A percentile compares a stretch with the other conserved stretches of the same genome.
Conservation (phyloP, 495 filamentous ascomycete genomes). For the Penicillium malachiteum region DNA sequence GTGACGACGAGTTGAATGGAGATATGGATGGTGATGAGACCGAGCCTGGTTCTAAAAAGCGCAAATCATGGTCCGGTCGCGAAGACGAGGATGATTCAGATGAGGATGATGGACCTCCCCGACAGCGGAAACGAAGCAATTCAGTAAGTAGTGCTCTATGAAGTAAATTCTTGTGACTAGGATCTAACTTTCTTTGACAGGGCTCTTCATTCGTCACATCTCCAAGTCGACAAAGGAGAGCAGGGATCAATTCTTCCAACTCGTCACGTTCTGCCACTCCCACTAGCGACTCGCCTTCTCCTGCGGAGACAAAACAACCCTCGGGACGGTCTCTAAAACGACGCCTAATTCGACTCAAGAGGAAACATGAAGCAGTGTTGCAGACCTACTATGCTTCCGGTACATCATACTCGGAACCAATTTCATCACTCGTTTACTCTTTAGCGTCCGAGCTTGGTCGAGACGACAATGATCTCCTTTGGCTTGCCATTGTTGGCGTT, state of each 20-base stretch:
- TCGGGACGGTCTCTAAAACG: conserved; percentile 69
- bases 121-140: conserved; percentile 80
- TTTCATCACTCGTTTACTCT: conserved; percentile 90
- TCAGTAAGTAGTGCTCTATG: conserved; percentile 56
- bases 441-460: conserved; percentile 91
- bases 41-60: conserved; percentile 55
- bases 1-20: conserved; percentile 46
- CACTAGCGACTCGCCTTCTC: conserved; percentile 52
- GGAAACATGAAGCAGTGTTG: conserved; percentile 71
- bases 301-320: conserved; percentile 58
- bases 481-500: conserved; percentile 90
- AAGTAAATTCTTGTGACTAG: too few relatives aligned
- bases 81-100: conserved; percentile 71
- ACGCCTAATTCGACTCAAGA: conserved; percentile 68
- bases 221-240: conserved; percentile 41
- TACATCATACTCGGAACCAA: conserved; percentile 89
- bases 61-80: conserved; percentile 79
- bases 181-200: conserved; percentile 34
- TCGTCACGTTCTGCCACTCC: conserved; percentile 48
- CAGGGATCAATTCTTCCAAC: conserved; percentile 40
- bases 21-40: conserved; percentile 45
- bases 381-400: conserved; percentile 80
- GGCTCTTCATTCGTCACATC: conserved; percentile 56
- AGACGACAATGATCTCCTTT: conserved; percentile 95
- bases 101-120: conserved; percentile 65